These are phyloP conservation scores for Xylariaceae sp. DNA, from an alignment of 2,329 filamentous ascomycete species.

Conservation along the genomic window DNA sequence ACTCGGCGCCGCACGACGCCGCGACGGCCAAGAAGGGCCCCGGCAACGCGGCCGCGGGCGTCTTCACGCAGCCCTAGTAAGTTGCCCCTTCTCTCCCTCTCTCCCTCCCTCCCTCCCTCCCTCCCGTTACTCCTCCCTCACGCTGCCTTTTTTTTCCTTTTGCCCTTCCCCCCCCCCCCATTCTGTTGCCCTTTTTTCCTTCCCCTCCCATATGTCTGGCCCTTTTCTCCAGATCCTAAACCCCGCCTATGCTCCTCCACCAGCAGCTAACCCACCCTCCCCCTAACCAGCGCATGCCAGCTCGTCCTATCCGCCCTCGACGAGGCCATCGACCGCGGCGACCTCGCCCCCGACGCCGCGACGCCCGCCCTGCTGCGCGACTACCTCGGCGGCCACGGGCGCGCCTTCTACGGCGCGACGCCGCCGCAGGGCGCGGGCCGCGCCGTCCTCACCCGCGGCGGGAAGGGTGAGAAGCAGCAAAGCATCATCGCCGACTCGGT, in stretches of 20 bases:
- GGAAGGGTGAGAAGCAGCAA: too few species aligned
- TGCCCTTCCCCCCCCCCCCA: too few species aligned
- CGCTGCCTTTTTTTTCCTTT: too few species aligned
- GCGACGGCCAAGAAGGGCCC: slow-evolving; percentile 46
- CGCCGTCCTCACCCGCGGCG: slow-evolving; percentile 8
- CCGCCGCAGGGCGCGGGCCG: slow-evolving; percentile 3
- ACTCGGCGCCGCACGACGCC: slow-evolving; percentile 62
- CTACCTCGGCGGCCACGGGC: slow-evolving; percentile 24
- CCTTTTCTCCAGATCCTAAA: too few species aligned
- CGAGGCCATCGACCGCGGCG: slow-evolving; percentile 30
- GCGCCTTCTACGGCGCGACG: slow-evolving; percentile 15
- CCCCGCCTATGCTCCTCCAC: too few species aligned
- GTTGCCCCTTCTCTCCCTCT: slow-evolving; percentile 1
- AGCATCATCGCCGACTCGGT: slow-evolving; percentile 48
- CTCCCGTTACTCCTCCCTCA: too few species aligned
- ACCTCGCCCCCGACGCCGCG: slow-evolving; percentile 21
- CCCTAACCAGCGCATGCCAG: slow-evolving; percentile 29
- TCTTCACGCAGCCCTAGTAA: slow-evolving; percentile 66
- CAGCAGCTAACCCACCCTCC: too few species aligned
- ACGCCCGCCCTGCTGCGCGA: slow-evolving; percentile 21
- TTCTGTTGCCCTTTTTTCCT: too few species aligned
- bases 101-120: too few species aligned
- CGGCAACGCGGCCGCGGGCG: slow-evolving; percentile 58
- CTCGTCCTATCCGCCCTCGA: slow-evolving; percentile 53
- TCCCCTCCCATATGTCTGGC: too few species aligned